These are phyloP conservation scores for Silene latifolia DNA, from an alignment of 148 eudicot genomes.

Conservation along the genomic window DNA sequence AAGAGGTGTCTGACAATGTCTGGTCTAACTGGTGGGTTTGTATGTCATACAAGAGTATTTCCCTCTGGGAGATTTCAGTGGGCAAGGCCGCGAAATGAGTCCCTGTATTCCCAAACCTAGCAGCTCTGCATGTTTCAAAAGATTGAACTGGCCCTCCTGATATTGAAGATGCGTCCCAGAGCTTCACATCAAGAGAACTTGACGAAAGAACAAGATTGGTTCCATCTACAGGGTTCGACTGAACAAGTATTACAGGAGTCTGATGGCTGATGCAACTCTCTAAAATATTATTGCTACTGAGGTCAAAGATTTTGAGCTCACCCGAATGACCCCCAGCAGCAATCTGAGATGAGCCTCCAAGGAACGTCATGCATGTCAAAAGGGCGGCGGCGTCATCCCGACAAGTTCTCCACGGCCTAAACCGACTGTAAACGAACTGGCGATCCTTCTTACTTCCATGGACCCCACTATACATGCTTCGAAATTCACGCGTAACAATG, in stretches of 20 bases:
- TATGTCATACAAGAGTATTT: constrained; percentile 77
- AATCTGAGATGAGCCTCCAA: constrained; percentile 82
- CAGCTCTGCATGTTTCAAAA: constrained; percentile 78
- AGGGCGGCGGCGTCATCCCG: constrained; percentile 71
- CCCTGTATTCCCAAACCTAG: constrained; percentile 69
- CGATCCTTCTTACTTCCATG: constrained; percentile 85
- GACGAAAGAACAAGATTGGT: constrained; percentile 76
- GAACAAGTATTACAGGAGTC: constrained; percentile 56
- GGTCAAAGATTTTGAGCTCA: constrained; percentile 82
- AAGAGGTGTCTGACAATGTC: constrained; percentile 56
- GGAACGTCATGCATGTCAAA: constrained; percentile 76
- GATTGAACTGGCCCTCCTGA: constrained; percentile 80
- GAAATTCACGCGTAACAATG: constrained; percentile 79
- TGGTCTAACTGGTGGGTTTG: constrained; percentile 65
- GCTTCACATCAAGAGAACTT: constrained; percentile 72
- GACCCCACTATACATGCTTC: constrained; percentile 84
- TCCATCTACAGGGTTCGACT: constrained; percentile 53
- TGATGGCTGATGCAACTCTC: constrained; percentile 73
- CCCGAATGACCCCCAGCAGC: constrained; percentile 88
- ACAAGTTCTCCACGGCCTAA: constrained; percentile 90
- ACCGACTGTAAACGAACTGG: constrained; percentile 88
- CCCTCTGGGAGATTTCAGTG: constrained; percentile 52
- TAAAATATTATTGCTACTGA: constrained; percentile 60
- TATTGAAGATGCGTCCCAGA: constrained; percentile 84
- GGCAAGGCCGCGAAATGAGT: constrained; percentile 71